Evolutionary conservation across 768 basidiomycete species (phyloP).

Genomic region (Russula ochroleuca): DNA sequence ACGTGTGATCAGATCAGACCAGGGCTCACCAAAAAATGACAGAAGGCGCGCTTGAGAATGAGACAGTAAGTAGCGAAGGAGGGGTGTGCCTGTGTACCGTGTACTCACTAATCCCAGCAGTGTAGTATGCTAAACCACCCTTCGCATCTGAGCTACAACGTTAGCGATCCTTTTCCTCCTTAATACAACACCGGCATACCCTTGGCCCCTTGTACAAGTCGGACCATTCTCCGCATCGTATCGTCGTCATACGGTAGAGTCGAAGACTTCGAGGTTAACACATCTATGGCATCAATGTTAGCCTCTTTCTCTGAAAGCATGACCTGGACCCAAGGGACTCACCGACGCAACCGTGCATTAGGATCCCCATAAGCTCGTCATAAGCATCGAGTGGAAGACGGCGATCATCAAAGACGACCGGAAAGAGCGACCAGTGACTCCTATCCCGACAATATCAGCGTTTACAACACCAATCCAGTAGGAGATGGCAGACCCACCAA

Average conservation of each 20-base stretch:
- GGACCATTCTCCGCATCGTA: constrained; percentile 13
- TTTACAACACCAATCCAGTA: background rate
- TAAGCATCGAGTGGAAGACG: constrained; percentile 16
- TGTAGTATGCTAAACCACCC: constrained; percentile 6
- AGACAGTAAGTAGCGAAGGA: background rate
- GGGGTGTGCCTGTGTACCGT: background rate
- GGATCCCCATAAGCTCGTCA: constrained; percentile 39
- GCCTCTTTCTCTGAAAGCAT: background rate
- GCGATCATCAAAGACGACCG: constrained; percentile 20
- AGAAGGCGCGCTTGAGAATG: constrained; percentile 11
- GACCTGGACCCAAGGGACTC: background rate
- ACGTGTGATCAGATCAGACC: background rate
- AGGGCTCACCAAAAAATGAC: constrained; percentile 14
- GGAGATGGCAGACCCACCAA: constrained; percentile 27
- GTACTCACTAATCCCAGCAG: constrained; percentile 11
- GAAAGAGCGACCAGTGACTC: constrained; percentile 33
- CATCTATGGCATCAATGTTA: constrained; percentile 4
- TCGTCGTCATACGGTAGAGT: constrained; percentile 20
- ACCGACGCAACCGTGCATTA: constrained; percentile 41
- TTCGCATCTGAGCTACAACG: background rate
- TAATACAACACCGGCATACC: background rate
- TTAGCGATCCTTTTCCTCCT: background rate
- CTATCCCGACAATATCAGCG: constrained; percentile 18
- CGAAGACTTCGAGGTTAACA: constrained; percentile 17
- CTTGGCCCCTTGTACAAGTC: constrained; percentile 11